Base-by-base conservation (phyloP, 2,329 filamentous ascomycete species). In the Aspergillus fumigatus region DNA sequence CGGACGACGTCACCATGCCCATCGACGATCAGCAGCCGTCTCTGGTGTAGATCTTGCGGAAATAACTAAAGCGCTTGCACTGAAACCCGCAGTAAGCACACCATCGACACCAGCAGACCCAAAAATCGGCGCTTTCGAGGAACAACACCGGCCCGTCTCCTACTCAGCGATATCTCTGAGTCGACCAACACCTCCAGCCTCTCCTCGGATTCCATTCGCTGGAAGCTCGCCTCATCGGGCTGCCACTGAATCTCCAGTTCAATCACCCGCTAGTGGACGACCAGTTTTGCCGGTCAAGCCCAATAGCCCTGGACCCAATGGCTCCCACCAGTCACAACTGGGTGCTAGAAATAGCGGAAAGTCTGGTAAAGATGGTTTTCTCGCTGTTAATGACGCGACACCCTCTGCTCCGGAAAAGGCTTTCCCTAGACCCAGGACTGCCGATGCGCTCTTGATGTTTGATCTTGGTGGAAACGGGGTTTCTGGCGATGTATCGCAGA, bases 271-370 rank as follows among this genome's bases (percentile, higher is more conserved):
- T 60, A 92, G 92, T 64, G 88, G 88, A 4, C 84, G 90, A 10
- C 92, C 92, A 0, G 75, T 95, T 19, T 96, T 92, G 1, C 79
- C 92, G 21, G 86, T 95, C 14, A 96, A 91, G 1, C 92, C 87
- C 21, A 91, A 94, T 70, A 91, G 90, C 0, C 88, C 90, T 48
- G 92, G 87, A 68, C 94, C 88, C 2, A 77, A 85, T 53, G 81
- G 81, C 1, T 91, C 89, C 0, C 81, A 87, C 19, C 83, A 85
- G 43, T 82, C 82, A 3, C 84, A 85, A 4, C 90, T 93, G 70
- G 90, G 87, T 1, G 81, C 90, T 35, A 88, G 88, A 26, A 88
- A 88, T 56, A 95, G 89, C 43, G 65, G 65, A 21, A 59, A 56
- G 27, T 51, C 63, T 27, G 55, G 55, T 26, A 26, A 23, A 23